Conservation (phyloP, 129 eudicot genomes). For the Artemisia tridentata region DNA sequence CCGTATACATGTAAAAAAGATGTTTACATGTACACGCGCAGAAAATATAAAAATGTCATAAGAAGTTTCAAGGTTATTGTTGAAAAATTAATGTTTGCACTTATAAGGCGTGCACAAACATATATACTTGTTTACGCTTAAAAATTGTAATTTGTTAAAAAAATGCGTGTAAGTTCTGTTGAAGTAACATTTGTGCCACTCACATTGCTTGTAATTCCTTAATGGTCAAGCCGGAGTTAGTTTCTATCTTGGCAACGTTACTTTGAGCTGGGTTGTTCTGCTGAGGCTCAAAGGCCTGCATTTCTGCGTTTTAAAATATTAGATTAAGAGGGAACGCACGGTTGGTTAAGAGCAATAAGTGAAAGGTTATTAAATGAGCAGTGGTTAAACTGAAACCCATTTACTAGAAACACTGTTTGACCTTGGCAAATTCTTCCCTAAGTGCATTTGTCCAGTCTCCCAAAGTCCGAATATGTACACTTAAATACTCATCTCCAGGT, state of each 20-base stretch:
- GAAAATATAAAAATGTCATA: no score
- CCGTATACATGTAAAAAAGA: no score
- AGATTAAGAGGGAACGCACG: constrained; percentile 28
- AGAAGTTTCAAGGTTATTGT: no score
- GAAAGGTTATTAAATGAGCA: not conserved
- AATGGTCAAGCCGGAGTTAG: constrained; percentile 8
- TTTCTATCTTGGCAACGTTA: constrained; percentile 39
- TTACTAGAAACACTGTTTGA: constrained; percentile 30
- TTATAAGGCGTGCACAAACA: not conserved
- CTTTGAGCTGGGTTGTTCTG: constrained; percentile 26
- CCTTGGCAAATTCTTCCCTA: constrained; percentile 66
- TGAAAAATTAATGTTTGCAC: no score
- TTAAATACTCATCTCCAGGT: constrained; percentile 75
- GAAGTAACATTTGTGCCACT: constrained; percentile 6
- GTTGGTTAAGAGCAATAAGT: constrained; percentile 16
- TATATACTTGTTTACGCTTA: not conserved
- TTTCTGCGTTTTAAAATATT: constrained; percentile 36
- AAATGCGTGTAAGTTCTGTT: not conserved
- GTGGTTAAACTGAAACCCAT: constrained; percentile 10
- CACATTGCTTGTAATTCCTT: constrained; percentile 40
- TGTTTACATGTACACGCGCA: no score
- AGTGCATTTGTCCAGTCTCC: constrained; percentile 98
- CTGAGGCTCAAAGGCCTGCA: constrained; percentile 66
- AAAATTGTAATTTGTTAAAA: not conserved
- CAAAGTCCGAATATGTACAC: constrained; percentile 86